Evolutionary conservation across 805 yeast genomes (phyloP).

Genomic region (Lachancea kluyveri): DNA sequence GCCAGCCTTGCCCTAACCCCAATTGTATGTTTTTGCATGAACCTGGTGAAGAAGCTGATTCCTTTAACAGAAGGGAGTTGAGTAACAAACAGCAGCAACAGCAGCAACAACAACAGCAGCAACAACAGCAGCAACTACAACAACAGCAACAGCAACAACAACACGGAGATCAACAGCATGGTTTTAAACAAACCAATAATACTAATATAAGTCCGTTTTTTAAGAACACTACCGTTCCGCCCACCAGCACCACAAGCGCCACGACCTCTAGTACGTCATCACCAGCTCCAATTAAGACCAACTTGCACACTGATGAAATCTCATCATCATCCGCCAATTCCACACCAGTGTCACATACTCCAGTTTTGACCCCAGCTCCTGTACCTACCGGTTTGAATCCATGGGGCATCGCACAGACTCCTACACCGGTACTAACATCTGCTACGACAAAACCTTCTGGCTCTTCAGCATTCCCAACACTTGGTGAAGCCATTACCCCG

Average conservation of each 20-base stretch:
- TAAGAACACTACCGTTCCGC: conserved; percentile 1
- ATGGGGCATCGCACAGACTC: conserved; percentile 29
- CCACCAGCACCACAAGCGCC: conserved; percentile 9
- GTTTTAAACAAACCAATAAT: conserved; percentile 2
- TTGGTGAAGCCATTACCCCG: conserved; percentile 16
- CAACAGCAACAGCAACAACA: no score
- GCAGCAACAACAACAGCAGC: conserved; percentile 28
- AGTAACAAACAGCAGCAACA: conserved; percentile 30
- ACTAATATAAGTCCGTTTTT: not conserved
- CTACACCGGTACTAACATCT: conserved; percentile 23
- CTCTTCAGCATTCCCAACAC: conserved; percentile 25
- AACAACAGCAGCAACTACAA: conserved; percentile 24
- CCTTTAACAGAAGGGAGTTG: conserved; percentile 65
- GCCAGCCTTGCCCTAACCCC: conserved; percentile 96
- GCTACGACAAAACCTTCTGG: conserved; percentile 21
- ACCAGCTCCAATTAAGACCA: conserved; percentile 27
- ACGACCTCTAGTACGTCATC: conserved; percentile 22
- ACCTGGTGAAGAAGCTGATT: conserved; percentile 99
- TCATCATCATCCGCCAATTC: conserved; percentile 11
- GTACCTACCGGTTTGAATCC: conserved; percentile 29
- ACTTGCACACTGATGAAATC: conserved; percentile 19
- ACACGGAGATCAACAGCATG: conserved; percentile 5
- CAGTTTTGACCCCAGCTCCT: conserved; percentile 29
- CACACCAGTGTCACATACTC: conserved; percentile 15
- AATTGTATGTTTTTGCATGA: conserved; percentile 98